Conservation (phyloP, 345 rosid genomes). For the Arabidopsis suecica region DNA sequence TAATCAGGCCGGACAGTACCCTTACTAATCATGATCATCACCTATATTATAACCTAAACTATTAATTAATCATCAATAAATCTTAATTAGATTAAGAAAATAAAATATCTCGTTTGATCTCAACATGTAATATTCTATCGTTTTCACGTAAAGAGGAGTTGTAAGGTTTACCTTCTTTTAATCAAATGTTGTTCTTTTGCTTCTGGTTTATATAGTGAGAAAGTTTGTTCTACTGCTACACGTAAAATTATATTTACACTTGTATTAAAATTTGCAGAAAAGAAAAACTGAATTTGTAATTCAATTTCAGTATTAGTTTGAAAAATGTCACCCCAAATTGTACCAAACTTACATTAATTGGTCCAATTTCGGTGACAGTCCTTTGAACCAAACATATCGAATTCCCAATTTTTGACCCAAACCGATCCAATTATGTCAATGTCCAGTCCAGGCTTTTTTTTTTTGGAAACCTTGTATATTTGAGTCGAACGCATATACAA, state of each 20-base stretch:
- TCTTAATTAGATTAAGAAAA: neutral
- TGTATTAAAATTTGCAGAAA: neutral
- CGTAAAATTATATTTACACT: neutral
- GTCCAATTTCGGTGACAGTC: no score
- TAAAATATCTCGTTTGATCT: neutral
- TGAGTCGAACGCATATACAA: no score
- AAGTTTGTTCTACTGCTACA: neutral
- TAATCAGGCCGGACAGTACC: slow-evolving; percentile 41
- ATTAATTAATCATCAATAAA: neutral
- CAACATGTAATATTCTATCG: neutral
- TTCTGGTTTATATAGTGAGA: neutral
- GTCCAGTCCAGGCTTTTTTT: no score
- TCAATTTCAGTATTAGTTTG: neutral
- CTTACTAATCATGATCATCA: slow-evolving; percentile 28
- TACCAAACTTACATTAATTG: no score
- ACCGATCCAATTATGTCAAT: no score
- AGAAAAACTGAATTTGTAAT: neutral
- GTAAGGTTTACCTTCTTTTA: slow-evolving; percentile 9
- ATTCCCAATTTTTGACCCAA: no score
- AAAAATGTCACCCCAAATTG: neutral
- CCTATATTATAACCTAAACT: neutral
- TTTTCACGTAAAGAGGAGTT: neutral
- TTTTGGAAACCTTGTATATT: no score
- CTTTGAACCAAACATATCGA: no score
- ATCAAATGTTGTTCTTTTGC: neutral